Conservation (phyloP, 768 basidiomycete species). For the Trametes villosa region DNA sequence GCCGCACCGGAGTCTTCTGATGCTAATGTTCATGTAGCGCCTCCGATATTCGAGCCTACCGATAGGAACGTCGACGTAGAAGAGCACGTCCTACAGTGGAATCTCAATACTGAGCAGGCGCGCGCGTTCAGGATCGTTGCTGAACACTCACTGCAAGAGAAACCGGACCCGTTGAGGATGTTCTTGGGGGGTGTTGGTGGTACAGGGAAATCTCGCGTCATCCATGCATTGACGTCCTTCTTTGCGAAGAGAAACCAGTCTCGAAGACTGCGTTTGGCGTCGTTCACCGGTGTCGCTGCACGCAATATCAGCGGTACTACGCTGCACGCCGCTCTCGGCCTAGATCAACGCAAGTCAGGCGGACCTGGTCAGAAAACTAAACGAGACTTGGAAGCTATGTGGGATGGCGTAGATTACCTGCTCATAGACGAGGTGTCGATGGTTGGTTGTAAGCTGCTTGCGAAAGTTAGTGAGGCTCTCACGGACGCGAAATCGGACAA, state of each 20-base stretch:
- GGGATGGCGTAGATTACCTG: not conserved
- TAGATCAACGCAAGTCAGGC: not conserved
- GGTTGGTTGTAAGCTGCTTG: not conserved
- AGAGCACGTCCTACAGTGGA: not conserved
- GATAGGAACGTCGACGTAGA: not conserved
- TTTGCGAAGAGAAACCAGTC: not conserved
- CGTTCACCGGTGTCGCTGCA: not conserved
- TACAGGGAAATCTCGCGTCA: conserved; percentile 11
- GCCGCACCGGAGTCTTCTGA: too few relatives aligned
- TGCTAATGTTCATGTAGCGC: not conserved
- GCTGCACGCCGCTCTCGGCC: not conserved
- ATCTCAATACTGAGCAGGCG: conserved; percentile 6
- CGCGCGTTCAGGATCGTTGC: conserved; percentile 7
- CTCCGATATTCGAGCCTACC: not conserved
- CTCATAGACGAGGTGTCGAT: not conserved
- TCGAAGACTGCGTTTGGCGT: not conserved
- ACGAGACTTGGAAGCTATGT: not conserved
- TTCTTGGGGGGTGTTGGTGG: not conserved
- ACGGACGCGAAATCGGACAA: not conserved
- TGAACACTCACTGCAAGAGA: not conserved
- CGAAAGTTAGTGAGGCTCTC: not conserved
- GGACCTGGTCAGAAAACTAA: not conserved
- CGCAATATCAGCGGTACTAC: not conserved
- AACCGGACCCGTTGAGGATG: conserved; percentile 1
- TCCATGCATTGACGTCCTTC: conserved; percentile 18